phyloP scores from a whole-genome alignment of 805 yeast species.

The Saturnispora saitoi region DNA sequence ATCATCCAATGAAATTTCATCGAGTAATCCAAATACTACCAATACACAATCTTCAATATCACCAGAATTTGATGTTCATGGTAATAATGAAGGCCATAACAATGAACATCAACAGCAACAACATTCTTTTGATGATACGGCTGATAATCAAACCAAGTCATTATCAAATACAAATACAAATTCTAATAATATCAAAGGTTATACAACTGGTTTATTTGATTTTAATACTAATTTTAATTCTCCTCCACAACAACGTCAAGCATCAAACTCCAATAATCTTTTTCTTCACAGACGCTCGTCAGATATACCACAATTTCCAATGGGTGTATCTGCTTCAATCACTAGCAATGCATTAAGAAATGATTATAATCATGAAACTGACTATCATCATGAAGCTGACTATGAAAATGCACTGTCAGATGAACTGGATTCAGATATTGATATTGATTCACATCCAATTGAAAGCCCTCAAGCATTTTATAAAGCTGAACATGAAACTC shows the following conservation, averaged over 20 bases:
- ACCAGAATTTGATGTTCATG: background rate
- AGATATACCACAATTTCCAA: background rate
- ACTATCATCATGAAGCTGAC: background rate
- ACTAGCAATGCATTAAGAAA: background rate
- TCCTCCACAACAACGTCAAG: background rate
- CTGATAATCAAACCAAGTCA: background rate
- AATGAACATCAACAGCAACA: too few relatives aligned
- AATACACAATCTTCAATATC: slow-evolving; percentile 7
- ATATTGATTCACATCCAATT: slow-evolving; percentile 7
- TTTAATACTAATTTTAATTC: slow-evolving; percentile 7
- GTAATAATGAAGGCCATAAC: background rate
- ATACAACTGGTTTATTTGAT: slow-evolving; percentile 3
- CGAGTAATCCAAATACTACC: background rate
- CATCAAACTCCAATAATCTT: background rate
- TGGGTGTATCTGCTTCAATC: background rate
- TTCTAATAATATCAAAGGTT: background rate
- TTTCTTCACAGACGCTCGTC: background rate
- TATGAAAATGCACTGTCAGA: slow-evolving; percentile 3
- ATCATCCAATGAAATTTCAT: background rate
- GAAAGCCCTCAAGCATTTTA: slow-evolving; percentile 14
- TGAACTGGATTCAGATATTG: slow-evolving; percentile 14
- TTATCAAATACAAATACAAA: slow-evolving; percentile 14
- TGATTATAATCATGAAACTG: background rate
- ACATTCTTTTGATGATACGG: background rate
- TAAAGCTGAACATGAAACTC: background rate